phyloP scores from a whole-genome alignment of 2,329 filamentous ascomycete species.

The Diaporthe humulicola region DNA sequence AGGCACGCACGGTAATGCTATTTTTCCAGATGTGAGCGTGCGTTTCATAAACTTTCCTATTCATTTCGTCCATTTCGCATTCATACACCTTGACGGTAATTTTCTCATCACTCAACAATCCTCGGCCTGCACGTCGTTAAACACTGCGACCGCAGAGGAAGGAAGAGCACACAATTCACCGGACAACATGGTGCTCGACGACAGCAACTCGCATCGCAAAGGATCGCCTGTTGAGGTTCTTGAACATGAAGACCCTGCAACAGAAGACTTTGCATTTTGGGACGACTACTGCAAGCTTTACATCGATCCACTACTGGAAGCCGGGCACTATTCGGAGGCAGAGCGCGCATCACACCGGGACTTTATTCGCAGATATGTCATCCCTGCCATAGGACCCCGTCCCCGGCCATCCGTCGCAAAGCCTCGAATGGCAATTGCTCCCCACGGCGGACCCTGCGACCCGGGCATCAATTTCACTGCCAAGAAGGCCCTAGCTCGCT shows the following conservation, averaged over 20 bases:
- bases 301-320: background rate
- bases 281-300: background rate
- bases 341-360: background rate
- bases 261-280: background rate
- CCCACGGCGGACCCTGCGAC: background rate
- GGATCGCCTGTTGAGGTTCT: background rate
- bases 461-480: background rate
- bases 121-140: too few relatives aligned
- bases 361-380: background rate
- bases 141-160: background rate
- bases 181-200: background rate
- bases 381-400: background rate
- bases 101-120: background rate
- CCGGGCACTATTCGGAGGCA: background rate
- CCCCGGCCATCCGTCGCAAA: background rate
- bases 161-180: too few relatives aligned
- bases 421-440: background rate
- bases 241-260: background rate
- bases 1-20: accelerated
- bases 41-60: background rate
- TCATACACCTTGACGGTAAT: background rate
- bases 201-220: background rate
- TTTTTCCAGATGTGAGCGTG: background rate
- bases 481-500: background rate
- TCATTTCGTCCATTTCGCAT: background rate